Base-by-base conservation (phyloP, 1,284 basidiomycete species). In the Malassezia sp. region DNA sequence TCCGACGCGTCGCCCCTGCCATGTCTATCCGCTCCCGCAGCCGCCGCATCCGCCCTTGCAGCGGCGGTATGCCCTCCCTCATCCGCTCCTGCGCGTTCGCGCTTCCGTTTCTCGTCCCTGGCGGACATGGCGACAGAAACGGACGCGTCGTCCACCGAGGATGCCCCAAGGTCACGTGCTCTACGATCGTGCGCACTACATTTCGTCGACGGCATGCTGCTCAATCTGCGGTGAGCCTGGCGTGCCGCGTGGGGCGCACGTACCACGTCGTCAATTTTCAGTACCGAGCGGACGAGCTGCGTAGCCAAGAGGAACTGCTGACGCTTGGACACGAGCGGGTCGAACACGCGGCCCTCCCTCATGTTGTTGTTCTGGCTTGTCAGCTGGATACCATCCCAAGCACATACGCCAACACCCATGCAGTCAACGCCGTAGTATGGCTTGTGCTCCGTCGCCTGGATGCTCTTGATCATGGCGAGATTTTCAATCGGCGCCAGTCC, bases 221-320 rank as follows among this genome's bases (percentile, higher is more conserved):
- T 53, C 46, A 27, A 53, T 53, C 43, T 45, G 36, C 15, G 15
- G 26, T 17, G 23, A 26, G 22, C 18, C 20, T 34, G 11, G 42
- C 8, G 33, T 7, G 24, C 15, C 5, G 24, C 6, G 9, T 12
- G 20, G 11, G 20, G 9, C 23, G 24, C 12, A 42, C 53, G 44
- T 42, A 56, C 53, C 30, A 71, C 68, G 50, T 71, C 68, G 49
- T 71, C 68, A 45, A 71, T 70, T 51, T 66, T 68, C 26, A 74
- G 61, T 18, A 74, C 70, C 12, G 72, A 68, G 23, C 73, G 53
- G 1, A 72, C 71, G 30, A 89, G 83, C 78, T 97, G 91, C 28
- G 90, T 95, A n/a, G 93, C 91, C 37, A 97, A 75, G 52, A 96
- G 75, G 71, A 91, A 89, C 70, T 97, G 93, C 72, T 96, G 90